Conservation (phyloP, 768 basidiomycete genomes). For the Fibroporia radiculosa region DNA sequence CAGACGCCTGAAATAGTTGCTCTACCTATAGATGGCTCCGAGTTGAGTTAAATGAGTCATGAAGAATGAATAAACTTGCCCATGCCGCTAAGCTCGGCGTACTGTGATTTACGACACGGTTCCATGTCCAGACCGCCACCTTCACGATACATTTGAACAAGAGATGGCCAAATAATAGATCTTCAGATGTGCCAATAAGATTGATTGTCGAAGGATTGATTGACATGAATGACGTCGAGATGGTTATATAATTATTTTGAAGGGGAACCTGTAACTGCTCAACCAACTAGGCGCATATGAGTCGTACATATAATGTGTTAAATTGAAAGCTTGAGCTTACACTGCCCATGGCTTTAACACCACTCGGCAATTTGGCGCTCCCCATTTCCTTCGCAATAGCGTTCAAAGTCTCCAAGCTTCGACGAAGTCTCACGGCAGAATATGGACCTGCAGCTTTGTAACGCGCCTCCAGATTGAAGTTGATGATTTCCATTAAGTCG, state of each 20-base stretch:
- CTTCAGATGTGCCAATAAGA: conserved; percentile 33
- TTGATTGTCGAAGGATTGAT: conserved; percentile 29
- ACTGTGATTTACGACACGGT: conserved; percentile 17
- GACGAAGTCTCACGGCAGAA: conserved; percentile 44
- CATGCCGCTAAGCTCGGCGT: conserved; percentile 39
- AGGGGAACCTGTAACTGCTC: conserved; percentile 47
- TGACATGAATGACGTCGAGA: conserved; percentile 32
- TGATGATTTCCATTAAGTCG: conserved; percentile 47
- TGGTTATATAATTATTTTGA: conserved; percentile 51
- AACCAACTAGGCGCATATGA: conserved; percentile 41
- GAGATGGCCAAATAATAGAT: conserved; percentile 54
- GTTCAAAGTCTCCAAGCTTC: conserved; percentile 59
- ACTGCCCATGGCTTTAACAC: conserved; percentile 57
- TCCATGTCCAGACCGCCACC: conserved; percentile 68
- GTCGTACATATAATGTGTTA: no score
- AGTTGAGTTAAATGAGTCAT: conserved; percentile 1
- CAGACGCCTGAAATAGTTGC: conserved; percentile 53
- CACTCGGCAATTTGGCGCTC: conserved; percentile 60
- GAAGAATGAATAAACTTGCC: conserved; percentile 30
- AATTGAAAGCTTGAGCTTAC: conserved; percentile 29
- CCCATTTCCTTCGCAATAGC: conserved; percentile 64
- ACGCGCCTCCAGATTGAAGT: conserved; percentile 42
- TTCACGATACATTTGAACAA: conserved; percentile 71
- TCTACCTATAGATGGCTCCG: conserved; percentile 40
- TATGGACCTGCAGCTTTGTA: conserved; percentile 28